Evolutionary conservation across 148 eudicot genomes (phyloP).

Genomic region (Chenopodium quinoa): DNA sequence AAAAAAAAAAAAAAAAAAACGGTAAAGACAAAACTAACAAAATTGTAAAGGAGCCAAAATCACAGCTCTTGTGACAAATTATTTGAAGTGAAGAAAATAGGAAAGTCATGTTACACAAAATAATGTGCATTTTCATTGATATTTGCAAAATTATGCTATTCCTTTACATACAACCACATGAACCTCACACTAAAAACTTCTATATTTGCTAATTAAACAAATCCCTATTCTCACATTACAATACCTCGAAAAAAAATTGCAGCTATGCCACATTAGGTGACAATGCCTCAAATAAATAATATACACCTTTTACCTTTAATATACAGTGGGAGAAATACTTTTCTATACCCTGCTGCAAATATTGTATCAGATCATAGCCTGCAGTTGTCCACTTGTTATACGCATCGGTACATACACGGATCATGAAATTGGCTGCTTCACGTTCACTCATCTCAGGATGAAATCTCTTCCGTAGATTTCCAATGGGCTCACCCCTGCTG

Average conservation of each 20-base stretch:
- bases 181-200: constrained; percentile 24
- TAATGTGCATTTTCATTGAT: constrained; percentile 25
- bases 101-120: constrained; percentile 8
- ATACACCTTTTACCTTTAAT: constrained; percentile 1
- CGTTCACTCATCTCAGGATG: constrained; percentile 97
- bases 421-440: constrained; percentile 96
- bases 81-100: not conserved
- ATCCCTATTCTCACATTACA: constrained; percentile 17
- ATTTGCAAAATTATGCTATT: constrained; percentile 21
- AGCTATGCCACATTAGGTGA: constrained; percentile 17
- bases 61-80: not conserved
- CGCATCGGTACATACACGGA: constrained; percentile 84
- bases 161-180: constrained; percentile 30
- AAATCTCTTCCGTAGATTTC: constrained; percentile 88
- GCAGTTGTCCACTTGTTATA: constrained; percentile 99
- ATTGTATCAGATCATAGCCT: constrained; percentile 95
- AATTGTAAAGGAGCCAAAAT: not conserved
- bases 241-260: constrained; percentile 13
- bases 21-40: not conserved
- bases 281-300: constrained; percentile 18
- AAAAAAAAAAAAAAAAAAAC: not conserved
- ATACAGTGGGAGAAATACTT: constrained; percentile 42
- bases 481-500: constrained; percentile 91
- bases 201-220: constrained; percentile 22
- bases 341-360: constrained; percentile 95